These are phyloP conservation scores for Fomitopsis betulina DNA, from an alignment of 1,284 basidiomycete species.

Conservation along the genomic window DNA sequence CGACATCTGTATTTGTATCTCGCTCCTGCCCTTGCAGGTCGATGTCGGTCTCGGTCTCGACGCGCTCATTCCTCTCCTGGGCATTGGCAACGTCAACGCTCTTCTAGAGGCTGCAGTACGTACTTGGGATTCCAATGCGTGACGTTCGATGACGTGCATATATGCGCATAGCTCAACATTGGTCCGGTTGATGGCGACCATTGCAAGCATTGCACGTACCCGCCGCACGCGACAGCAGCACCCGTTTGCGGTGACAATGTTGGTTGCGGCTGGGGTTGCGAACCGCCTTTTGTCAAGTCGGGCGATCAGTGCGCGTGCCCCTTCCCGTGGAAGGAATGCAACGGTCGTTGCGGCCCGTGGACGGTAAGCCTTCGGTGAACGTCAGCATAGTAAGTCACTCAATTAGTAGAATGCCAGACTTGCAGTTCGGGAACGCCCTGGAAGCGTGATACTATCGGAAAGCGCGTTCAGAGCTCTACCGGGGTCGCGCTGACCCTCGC, in stretches of 20 bases:
- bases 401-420: neutral
- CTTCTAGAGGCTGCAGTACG: constrained; percentile 16
- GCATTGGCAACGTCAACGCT: constrained; percentile 12
- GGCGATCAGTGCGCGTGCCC: constrained; percentile 37
- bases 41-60: constrained; percentile 12
- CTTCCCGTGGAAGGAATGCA: constrained; percentile 21
- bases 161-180: neutral
- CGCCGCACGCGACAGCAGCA: constrained; percentile 28
- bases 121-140: neutral
- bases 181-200: neutral
- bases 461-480: neutral
- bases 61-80: constrained; percentile 15
- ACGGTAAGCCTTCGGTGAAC: neutral
- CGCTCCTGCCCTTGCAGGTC: constrained; percentile 19
- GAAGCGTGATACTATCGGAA: neutral
- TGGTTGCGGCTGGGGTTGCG: constrained; percentile 43
- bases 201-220: constrained; percentile 33
- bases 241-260: constrained; percentile 32
- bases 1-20: constrained; percentile 22
- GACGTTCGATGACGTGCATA: neutral
- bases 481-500: constrained; percentile 4
- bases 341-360: constrained; percentile 10
- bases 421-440: constrained; percentile 1
- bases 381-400: neutral
- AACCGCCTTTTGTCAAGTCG: constrained; percentile 27